Base-by-base conservation (phyloP, 148 eudicot species). In the Fallopia convolvulus region DNA sequence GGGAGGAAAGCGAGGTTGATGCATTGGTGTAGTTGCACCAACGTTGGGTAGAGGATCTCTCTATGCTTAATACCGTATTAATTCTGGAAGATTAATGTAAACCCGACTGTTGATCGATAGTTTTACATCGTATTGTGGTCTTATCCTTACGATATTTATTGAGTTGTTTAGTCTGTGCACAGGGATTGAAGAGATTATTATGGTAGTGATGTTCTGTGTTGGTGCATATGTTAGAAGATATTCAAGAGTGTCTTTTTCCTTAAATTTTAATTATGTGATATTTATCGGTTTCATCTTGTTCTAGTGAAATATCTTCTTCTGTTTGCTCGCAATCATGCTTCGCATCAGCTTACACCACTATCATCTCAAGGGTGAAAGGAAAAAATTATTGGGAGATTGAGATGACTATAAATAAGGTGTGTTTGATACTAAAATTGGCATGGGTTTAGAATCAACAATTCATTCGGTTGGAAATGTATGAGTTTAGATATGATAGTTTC, bases 191-290 rank as follows among this genome's bases (percentile, higher is more conserved):
- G 36, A 33, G 39, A 30, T 63, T 63, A 60, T 60, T 63, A 60
- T 60, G 66, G 66, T 23, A 60, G 60, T 6, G 60, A 53, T 53
- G n/a, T 53, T 17, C 60, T 23, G 18, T 53, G 60, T 53, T 53
- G 60, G 20, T 60, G 66, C 66, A 50, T 50, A 61, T 61, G 68
- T 61, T 61, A 23, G 68, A 10, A 61, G 60, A 53, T 15, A 53
- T 61, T 30, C 9, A 0, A 26, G 68, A 52, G 20, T n/a, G 2
- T 3, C 14, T 50, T 50, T 26, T 26, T 26, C 1, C 30, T 26
- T 26, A 26, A 0, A 26, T 26, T 26, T 26, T 26, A 26, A 26
- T 12, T 13, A 50, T 15, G 17, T 52, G 58, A 17, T 15, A 17
- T 52, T 17, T 15, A 17, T 52, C 4, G 58, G n/a, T 14, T 14